phyloP scores from a whole-genome alignment of 768 basidiomycete genomes.

The Rhodosporidiobolus sp. region DNA sequence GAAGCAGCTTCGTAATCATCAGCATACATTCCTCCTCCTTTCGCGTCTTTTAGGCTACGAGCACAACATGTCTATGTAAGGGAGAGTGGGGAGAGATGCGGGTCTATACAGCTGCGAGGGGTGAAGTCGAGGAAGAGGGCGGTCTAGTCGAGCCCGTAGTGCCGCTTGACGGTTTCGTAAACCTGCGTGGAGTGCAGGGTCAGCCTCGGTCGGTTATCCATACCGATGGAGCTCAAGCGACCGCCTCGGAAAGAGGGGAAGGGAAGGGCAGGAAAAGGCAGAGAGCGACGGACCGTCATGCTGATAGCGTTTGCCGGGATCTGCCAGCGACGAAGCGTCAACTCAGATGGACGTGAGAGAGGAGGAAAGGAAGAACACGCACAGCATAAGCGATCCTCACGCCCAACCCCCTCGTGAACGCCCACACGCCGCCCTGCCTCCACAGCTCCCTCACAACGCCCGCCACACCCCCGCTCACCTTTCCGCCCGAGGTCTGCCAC shows the following conservation, averaged over 20 bases:
- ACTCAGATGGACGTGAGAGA: too few relatives aligned
- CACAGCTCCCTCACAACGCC: too few relatives aligned
- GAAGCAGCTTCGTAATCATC: neutral
- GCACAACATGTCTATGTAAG: constrained; percentile 2
- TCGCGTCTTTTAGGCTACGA: constrained; percentile 1
- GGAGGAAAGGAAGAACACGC: neutral
- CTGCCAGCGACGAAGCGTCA: neutral
- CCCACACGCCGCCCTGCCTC: constrained; percentile 1
- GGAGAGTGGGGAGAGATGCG: neutral
- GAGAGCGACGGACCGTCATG: constrained; percentile 25
- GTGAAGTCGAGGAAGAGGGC: neutral
- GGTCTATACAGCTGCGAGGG: neutral
- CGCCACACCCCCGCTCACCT: neutral
- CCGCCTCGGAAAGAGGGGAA: too few relatives aligned
- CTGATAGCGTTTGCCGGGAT: constrained; percentile 40
- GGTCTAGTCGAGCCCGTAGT: constrained; percentile 21
- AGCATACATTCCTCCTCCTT: neutral
- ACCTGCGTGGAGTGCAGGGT: neutral
- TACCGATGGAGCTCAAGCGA: too few relatives aligned
- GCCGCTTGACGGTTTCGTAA: constrained; percentile 40
- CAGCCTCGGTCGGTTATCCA: too few relatives aligned
- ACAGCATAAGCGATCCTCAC: constrained; percentile 40
- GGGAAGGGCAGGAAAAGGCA: too few relatives aligned
- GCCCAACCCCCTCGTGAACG: constrained; percentile 38
- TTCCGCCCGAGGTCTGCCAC: constrained; percentile 42